These are phyloP conservation scores for Malus asiatica DNA, from an alignment of 306 rosid genomes.

Conservation along the genomic window DNA sequence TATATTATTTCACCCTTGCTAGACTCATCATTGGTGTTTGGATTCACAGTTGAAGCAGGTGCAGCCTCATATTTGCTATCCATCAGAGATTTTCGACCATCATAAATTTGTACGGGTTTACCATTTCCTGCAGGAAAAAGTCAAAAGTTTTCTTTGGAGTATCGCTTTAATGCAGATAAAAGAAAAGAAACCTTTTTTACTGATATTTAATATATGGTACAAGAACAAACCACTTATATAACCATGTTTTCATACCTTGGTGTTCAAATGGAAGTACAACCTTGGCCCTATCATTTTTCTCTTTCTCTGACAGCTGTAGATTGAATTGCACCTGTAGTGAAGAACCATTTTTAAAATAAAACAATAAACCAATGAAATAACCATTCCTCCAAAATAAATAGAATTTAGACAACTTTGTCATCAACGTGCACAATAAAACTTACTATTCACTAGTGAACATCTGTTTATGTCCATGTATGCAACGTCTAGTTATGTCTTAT, in stretches of 20 bases:
- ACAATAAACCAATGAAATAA: neutral
- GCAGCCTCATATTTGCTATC: conserved; percentile 34
- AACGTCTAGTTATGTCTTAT: neutral
- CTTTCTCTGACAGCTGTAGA: conserved; percentile 89
- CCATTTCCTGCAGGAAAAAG: conserved; percentile 59
- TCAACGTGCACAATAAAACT: neutral
- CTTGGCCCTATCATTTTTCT: conserved; percentile 69
- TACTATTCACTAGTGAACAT: neutral
- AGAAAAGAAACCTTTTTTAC: neutral
- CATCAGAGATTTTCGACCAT: conserved; percentile 62
- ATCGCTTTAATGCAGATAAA: neutral
- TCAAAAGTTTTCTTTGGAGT: neutral
- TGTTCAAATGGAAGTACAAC: conserved; percentile 97
- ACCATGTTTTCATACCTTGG: conserved; percentile 51
- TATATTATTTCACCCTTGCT: conserved; percentile 80
- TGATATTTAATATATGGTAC: neutral
- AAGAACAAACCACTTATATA: neutral
- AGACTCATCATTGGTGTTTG: conserved; percentile 31
- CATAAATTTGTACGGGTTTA: conserved; percentile 68
- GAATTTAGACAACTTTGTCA: neutral
- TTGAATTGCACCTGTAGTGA: conserved; percentile 70
- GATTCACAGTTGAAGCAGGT: conserved; percentile 22
- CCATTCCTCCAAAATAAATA: neutral
- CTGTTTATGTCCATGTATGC: neutral
- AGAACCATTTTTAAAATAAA: neutral